Base-by-base conservation (phyloP, 768 basidiomycete species). In the Leccinum ochraceum region DNA sequence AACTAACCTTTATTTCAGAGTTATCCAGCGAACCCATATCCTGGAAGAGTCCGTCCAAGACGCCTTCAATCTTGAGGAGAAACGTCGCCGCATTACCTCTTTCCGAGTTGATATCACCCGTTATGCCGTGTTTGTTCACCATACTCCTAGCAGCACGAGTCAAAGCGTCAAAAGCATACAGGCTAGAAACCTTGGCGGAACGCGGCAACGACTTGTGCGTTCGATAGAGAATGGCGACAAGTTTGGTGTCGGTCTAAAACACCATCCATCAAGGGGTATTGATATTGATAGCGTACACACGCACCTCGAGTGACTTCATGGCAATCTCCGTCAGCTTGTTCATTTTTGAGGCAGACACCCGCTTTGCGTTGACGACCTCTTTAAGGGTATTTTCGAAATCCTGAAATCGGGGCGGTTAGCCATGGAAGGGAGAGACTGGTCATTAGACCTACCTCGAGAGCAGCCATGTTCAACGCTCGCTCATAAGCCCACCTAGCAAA, bases 111-210 rank as follows among this genome's bases (percentile, higher is more conserved):
- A 80, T 66, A 67, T 89, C 85, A 64, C 80, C 83, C 63, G 82
- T 78, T 28, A 86, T 70, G 55, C 80, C 79, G 56, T 84, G 82
- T 73, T 94, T 95, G 67, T 78, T 86, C 50, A 80, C 85, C 52
- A 86, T 80, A 60, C 79, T 79, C 60, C 86, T 82, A 20, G 94
- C 93, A 17, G 89, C 94, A 60, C 96, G 87, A 48, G 93, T 85
- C 62, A 99, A 81, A 20, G 95, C 92, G 76, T 99, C 95, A 71
- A 99, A 92, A 44, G 89, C 86, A 75, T 98, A 99, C 54, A 99
- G 80, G 76, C 94, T 94, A 42, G 85, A 86, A 60, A 95, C 84
- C 72, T 98, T 96, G 63, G 82, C 80, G 11, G 81, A 67, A 16
- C 83, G 74, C 4, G 86, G 77, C 37, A 96, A 80, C 9, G 87